These are phyloP conservation scores for Pseudogymnoascus sp. DNA, from an alignment of 2,329 filamentous ascomycete genomes.

Conservation along the genomic window DNA sequence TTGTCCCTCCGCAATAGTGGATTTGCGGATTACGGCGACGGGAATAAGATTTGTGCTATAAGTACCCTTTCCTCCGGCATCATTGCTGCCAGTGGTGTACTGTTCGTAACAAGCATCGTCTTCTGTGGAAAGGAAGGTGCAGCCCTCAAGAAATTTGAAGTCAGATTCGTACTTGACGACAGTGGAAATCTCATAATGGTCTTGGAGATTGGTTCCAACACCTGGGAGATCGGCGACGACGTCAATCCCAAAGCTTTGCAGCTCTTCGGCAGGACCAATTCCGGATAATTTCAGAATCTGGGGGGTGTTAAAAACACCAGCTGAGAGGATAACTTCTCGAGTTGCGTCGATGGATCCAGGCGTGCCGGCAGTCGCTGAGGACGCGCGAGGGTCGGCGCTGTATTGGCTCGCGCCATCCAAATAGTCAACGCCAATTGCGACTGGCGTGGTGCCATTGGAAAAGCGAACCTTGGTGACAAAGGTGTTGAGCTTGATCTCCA, in stretches of 20 bases:
- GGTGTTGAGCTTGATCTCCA: slow-evolving; percentile 18
- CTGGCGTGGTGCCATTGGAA: slow-evolving; percentile 26
- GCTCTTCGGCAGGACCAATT: slow-evolving; percentile 31
- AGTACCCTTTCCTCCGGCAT: slow-evolving; percentile 18
- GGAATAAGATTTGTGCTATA: slow-evolving; percentile 42
- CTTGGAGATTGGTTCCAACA: slow-evolving; percentile 52
- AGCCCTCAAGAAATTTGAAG: slow-evolving; percentile 29
- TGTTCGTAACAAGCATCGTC: slow-evolving; percentile 29
- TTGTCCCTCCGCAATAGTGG: slow-evolving; percentile 30
- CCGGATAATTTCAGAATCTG: slow-evolving; percentile 38
- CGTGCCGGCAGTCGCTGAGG: slow-evolving; percentile 19
- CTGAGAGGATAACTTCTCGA: slow-evolving; percentile 39
- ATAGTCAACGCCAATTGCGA: slow-evolving; percentile 36
- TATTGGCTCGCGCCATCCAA: slow-evolving; percentile 34
- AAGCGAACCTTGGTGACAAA: slow-evolving; percentile 36
- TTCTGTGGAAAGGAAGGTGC: slow-evolving; percentile 26
- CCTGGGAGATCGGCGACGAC: slow-evolving; percentile 44
- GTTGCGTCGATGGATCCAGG: slow-evolving; percentile 25
- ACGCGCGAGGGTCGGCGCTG: slow-evolving; percentile 32
- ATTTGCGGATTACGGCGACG: slow-evolving; percentile 22
- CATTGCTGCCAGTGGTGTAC: slow-evolving; percentile 12
- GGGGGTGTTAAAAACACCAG: slow-evolving; percentile 36
- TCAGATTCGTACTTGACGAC: slow-evolving; percentile 35
- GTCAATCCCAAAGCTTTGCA: slow-evolving; percentile 35
- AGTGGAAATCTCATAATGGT: slow-evolving; percentile 41